Conservation (phyloP, 768 basidiomycete genomes). For the Termitomyces sp. region DNA sequence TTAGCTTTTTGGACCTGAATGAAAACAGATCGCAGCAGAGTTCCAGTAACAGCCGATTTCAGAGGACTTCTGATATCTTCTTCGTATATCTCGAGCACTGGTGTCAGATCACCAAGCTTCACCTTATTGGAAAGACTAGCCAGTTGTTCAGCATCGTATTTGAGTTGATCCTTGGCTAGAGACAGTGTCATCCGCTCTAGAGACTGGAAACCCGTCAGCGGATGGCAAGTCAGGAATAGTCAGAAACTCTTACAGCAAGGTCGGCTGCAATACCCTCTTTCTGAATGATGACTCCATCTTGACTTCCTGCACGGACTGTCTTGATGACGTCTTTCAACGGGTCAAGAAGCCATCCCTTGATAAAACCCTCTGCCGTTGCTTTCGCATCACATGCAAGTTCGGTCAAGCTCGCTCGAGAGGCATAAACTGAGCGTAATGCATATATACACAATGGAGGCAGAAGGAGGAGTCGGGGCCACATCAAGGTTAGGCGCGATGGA, state of each 20-base stretch:
- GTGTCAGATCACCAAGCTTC: constrained; percentile 76
- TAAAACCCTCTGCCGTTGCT: constrained; percentile 68
- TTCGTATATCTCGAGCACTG: constrained; percentile 85
- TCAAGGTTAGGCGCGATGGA: constrained; percentile 60
- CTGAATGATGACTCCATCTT: constrained; percentile 69
- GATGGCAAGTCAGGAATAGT: background rate
- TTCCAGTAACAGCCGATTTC: constrained; percentile 74
- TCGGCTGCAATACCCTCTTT: constrained; percentile 83
- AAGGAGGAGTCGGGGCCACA: constrained; percentile 82
- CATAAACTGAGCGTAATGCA: constrained; percentile 43
- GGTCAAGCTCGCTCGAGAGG: constrained; percentile 52
- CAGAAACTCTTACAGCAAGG: constrained; percentile 53
- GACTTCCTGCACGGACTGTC: constrained; percentile 80
- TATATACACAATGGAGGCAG: constrained; percentile 65
- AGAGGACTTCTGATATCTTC: constrained; percentile 87
- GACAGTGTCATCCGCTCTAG: constrained; percentile 90
- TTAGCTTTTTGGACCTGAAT: constrained; percentile 97
- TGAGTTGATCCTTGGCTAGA: constrained; percentile 76
- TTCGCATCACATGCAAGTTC: constrained; percentile 53
- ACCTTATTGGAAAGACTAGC: constrained; percentile 59
- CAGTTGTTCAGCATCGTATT: constrained; percentile 61
- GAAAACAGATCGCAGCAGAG: constrained; percentile 76
- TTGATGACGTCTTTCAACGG: constrained; percentile 78
- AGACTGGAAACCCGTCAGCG: constrained; percentile 42
- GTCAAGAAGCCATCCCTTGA: constrained; percentile 80